A percentile compares a stretch with the other conserved stretches of the same genome.
Conservation (phyloP, 169 alveolate species). For the Babesia bigemina region DNA sequence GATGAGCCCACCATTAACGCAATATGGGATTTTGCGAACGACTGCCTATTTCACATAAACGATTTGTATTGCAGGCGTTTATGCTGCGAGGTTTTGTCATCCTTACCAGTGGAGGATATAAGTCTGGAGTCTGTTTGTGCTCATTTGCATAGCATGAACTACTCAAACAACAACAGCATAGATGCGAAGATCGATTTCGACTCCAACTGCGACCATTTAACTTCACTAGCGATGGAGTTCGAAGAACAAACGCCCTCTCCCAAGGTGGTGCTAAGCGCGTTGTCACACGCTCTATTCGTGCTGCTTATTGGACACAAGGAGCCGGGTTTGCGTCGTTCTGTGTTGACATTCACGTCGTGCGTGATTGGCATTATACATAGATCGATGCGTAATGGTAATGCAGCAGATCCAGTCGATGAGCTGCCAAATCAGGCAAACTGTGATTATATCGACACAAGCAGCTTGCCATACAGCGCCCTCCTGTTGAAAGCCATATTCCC, state of each 20-base stretch:
- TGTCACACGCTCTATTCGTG: constrained; percentile 45
- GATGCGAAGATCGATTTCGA: constrained; percentile 51
- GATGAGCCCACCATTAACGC: constrained; percentile 7
- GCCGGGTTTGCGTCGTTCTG: constrained; percentile 53
- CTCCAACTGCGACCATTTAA: constrained; percentile 33
- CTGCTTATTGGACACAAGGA: constrained; percentile 35
- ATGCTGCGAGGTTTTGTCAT: constrained; percentile 13
- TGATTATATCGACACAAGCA: constrained; percentile 18
- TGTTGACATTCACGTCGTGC: constrained; percentile 20
- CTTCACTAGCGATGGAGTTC: constrained; percentile 16
- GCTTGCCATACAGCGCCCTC: constrained; percentile 5
- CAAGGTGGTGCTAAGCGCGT: constrained; percentile 21
- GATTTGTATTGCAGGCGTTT: constrained; percentile 31
- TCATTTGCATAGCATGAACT: constrained; percentile 27
- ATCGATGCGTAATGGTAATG: not conserved
- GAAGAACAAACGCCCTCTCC: constrained; percentile 1
- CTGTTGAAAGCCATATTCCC: constrained; percentile 38
- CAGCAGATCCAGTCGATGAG: not conserved
- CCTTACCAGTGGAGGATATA: constrained; percentile 30
- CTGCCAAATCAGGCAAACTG: not conserved
- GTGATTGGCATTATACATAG: constrained; percentile 18
- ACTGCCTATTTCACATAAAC: constrained; percentile 19
- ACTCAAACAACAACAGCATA: constrained; percentile 12
- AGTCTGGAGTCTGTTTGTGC: constrained; percentile 13
- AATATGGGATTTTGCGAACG: constrained; percentile 51